Conservation (phyloP, 2,329 filamentous ascomycete genomes). For the Talaromyces atroroseus region DNA sequence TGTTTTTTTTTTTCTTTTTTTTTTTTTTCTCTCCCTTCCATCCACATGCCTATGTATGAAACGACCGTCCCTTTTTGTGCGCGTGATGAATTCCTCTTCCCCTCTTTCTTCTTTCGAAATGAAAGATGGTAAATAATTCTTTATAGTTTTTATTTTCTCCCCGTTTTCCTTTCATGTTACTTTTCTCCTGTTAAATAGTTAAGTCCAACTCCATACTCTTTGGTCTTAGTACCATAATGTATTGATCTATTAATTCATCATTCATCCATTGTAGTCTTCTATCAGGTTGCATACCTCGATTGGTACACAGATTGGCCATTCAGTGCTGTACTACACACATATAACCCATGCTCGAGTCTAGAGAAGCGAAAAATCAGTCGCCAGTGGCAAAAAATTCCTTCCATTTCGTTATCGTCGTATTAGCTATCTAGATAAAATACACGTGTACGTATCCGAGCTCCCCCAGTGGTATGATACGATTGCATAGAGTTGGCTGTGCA, state of each 20-base stretch:
- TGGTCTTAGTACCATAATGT: neutral
- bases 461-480: too few species aligned
- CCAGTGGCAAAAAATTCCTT: neutral
- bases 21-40: constrained; percentile 6
- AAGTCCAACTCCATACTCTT: neutral
- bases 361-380: neutral
- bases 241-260: neutral
- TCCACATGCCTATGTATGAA: constrained; percentile 4
- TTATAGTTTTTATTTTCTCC: neutral
- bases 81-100: neutral
- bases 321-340: too few species aligned
- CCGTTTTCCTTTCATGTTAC: neutral
- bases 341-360: neutral
- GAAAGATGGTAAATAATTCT: neutral
- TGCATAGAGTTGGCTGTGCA: too few species aligned
- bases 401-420: neutral
- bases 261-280: too few species aligned
- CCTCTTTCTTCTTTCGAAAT: neutral
- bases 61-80: neutral
- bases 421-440: too few species aligned
- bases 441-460: neutral
- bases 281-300: too few species aligned
- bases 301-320: too few species aligned
- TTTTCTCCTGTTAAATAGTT: neutral
- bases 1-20: constrained; percentile 11